Conservation (phyloP, 2,329 filamentous ascomycete species). For the Myriosclerotinia scirpicola region DNA sequence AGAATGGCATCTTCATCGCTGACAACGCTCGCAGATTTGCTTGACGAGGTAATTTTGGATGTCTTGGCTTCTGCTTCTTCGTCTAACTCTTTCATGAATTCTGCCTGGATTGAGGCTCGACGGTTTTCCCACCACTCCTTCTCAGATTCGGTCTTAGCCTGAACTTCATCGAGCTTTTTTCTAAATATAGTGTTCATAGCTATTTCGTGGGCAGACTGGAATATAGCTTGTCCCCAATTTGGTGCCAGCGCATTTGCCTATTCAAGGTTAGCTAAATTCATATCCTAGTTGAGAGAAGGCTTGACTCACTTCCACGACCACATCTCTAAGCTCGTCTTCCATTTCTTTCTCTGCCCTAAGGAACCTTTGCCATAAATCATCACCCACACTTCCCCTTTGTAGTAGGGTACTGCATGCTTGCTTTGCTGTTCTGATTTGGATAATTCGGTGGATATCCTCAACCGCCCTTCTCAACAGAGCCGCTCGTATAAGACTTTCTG, state of each 20-base stretch:
- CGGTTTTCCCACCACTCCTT: constrained; percentile 93
- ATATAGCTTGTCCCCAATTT: constrained; percentile 91
- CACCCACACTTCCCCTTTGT: constrained; percentile 88
- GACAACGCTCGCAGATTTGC: constrained; percentile 46
- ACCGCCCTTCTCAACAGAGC: constrained; percentile 85
- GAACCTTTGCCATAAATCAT: constrained; percentile 94
- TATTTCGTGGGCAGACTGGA: constrained; percentile 97
- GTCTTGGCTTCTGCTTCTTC: constrained; percentile 52
- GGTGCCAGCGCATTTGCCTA: constrained; percentile 88
- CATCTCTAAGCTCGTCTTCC: constrained; percentile 91
- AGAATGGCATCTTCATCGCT: constrained; percentile 76
- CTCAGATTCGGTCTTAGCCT: constrained; percentile 69
- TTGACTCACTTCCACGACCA: constrained; percentile 76
- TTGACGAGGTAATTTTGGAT: constrained; percentile 40
- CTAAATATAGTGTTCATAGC: constrained; percentile 78
- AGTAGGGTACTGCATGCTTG: constrained; percentile 79
- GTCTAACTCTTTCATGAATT: constrained; percentile 84
- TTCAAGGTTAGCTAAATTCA: constrained; percentile 31
- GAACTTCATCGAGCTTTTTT: constrained; percentile 71
- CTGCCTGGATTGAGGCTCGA: constrained; percentile 67
- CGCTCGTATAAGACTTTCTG: constrained; percentile 82
- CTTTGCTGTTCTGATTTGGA: constrained; percentile 85
- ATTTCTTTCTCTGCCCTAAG: constrained; percentile 93
- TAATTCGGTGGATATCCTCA: constrained; percentile 89
- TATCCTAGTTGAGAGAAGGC: background rate